Evolutionary conservation across 2,329 filamentous ascomycete genomes (phyloP).

Genomic region (Byssoonygena ceratinophila): DNA sequence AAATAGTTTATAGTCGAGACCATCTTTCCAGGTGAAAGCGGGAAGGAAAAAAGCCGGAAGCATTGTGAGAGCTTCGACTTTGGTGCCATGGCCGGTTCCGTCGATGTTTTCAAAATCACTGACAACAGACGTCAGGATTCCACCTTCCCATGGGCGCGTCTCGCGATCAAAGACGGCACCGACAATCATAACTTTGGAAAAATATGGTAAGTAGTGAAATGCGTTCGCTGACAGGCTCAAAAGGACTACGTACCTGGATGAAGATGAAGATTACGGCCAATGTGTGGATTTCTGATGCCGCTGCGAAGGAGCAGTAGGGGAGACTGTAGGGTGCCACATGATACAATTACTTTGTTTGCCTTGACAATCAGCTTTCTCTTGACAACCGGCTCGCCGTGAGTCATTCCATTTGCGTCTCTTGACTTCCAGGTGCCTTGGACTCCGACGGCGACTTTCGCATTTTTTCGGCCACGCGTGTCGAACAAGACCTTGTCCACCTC

Average conservation of each 20-base stretch:
- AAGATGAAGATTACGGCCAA: conserved; percentile 70
- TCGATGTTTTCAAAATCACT: conserved; percentile 73
- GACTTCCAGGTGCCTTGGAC: conserved; percentile 66
- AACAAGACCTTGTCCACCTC: conserved; percentile 61
- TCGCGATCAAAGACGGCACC: conserved; percentile 59
- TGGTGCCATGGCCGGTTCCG: conserved; percentile 66
- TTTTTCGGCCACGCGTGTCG: conserved; percentile 33
- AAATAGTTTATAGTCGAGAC: conserved; percentile 61
- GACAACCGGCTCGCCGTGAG: conserved; percentile 43
- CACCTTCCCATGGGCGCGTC: conserved; percentile 61
- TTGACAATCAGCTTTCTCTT: conserved; percentile 58
- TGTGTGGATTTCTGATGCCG: conserved; percentile 67
- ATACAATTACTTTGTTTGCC: conserved; percentile 71
- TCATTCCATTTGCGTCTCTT: conserved; percentile 52
- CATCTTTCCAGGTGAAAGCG: conserved; percentile 55
- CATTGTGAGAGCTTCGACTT: conserved; percentile 69
- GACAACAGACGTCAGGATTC: conserved; percentile 69
- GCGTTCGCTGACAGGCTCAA: background rate
- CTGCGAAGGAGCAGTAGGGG: conserved; percentile 68
- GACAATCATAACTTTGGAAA: conserved; percentile 30
- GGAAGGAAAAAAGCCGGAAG: conserved; percentile 56
- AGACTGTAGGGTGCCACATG: conserved; percentile 63
- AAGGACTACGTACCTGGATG: conserved; percentile 58
- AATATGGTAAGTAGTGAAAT: conserved; percentile 5
- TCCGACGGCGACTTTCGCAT: conserved; percentile 53